A percentile compares a stretch with the other conserved stretches of the same genome.
These are phyloP conservation scores for Oryza brachyantha DNA, from an alignment of 176 grass and related monocot species.

Conservation along the genomic window DNA sequence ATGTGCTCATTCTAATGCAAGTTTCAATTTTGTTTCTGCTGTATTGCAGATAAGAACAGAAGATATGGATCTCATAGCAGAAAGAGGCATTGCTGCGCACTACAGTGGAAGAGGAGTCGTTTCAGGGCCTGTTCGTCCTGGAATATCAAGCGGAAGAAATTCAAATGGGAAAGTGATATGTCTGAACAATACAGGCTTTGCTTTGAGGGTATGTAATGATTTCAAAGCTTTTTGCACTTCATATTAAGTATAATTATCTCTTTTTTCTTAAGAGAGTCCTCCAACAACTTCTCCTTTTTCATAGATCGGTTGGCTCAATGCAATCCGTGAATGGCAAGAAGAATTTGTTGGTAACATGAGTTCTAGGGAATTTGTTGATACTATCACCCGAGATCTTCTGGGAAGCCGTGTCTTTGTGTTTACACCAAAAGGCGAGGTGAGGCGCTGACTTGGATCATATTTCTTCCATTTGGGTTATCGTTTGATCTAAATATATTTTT, in stretches of 20 bases:
- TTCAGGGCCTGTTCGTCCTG: conserved; percentile 53
- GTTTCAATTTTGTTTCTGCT: conserved; percentile 2
- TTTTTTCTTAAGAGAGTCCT: background rate
- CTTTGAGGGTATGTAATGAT: conserved; percentile 70
- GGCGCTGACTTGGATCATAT: conserved; percentile 23
- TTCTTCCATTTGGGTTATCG: background rate
- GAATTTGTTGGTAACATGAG: conserved; percentile 99
- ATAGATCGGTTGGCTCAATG: conserved; percentile 99
- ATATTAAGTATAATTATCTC: conserved; percentile 4
- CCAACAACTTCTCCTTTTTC: conserved; percentile 18
- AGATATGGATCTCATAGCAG: conserved; percentile 98
- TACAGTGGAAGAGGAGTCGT: conserved; percentile 83
- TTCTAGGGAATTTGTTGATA: conserved; percentile 96
- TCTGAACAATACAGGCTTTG: conserved; percentile 79
- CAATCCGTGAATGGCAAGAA: conserved; percentile 98
- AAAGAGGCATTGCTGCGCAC: conserved; percentile 98
- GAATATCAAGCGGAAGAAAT: conserved; percentile 65
- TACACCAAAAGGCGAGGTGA: conserved; percentile 99
- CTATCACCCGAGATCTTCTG: conserved; percentile 83
- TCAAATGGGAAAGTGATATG: conserved; percentile 72
- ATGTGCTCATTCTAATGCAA: conserved; percentile 3
- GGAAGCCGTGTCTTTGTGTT: conserved; percentile 97
- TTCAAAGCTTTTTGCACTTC: conserved; percentile 7
- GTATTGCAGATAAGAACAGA: conserved; percentile 90
- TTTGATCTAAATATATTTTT: conserved; percentile 15